Evolutionary conservation across 2,329 filamentous ascomycete species (phyloP), one percentile per base, ranked within the genome.

Genomic region (Aspergillus jensenii): DNA sequence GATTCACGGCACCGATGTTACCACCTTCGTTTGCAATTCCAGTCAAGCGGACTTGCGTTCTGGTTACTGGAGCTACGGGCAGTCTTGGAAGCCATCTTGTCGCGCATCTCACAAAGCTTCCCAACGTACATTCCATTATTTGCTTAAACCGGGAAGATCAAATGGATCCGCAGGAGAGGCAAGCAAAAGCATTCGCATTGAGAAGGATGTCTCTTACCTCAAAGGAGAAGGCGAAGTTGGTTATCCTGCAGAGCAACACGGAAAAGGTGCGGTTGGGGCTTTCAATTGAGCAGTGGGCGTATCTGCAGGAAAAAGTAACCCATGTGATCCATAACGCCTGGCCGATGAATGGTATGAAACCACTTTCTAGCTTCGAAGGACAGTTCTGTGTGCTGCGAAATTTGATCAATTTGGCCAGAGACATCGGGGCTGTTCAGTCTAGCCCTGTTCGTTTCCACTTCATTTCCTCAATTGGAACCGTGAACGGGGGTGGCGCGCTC

Each of bases 251-350:
- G 35, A 78, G 77, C 2, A 82, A 86, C 61, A 74, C 81, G 15
- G 75, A 78, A 0, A 74, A 78, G 14, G 68, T 75, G 0, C 67
- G 75, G 12, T 75, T 88, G 0, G 84, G 84, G 0, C 73, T 88
- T 0, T 59, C 68, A 0, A 15, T 56, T 0, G 41, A 63, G 4
- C 68, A 74, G 1, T 83, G 84, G 61, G 41, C 67, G 2, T 21
- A 50, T 0, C 72, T 84, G 0, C 63, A 70, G 0, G n/a, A 61
- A 0, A 63, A 52, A 2, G 79, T 78, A 8, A 84, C 82, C 0
- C 78, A 83, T 58, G 76, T 85, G 23, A 49, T 73, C 11, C 70
- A 72, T 53, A 71, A 69, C 33, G 68, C 69, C 2, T 71, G 68
- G 69, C 68, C 67, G 4, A 68, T 71, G 68, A 68, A 60, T 27